phyloP scores from a whole-genome alignment of 176 grass and related monocot species.

The Hordeum vulgare region DNA sequence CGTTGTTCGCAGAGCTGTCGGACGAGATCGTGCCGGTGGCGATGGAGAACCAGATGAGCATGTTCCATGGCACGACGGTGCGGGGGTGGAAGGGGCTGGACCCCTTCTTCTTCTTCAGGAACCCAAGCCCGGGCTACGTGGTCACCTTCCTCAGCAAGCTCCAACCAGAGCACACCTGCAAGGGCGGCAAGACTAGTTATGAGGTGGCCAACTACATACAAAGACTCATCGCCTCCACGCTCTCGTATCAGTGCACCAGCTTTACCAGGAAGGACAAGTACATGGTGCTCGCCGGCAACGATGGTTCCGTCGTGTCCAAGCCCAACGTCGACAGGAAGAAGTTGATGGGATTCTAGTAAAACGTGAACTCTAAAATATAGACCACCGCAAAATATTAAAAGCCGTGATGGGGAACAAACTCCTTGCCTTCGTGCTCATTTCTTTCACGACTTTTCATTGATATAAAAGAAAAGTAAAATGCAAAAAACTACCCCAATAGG shows the following conservation, averaged over 20 bases:
- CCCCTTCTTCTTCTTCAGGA: constrained; percentile 5
- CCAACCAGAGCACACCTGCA: background rate
- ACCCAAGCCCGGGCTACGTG: background rate
- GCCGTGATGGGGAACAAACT: no score
- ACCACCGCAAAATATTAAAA: no score
- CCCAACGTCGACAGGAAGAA: background rate
- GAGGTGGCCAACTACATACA: constrained; percentile 82
- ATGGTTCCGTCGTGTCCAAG: constrained; percentile 3
- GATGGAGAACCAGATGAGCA: background rate
- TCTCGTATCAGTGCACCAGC: constrained; percentile 75
- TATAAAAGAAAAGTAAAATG: no score
- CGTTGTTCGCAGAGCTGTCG: constrained; percentile 28
- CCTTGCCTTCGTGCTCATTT: no score
- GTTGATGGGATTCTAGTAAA: background rate
- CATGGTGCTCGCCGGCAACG: constrained; percentile 56
- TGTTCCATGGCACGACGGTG: constrained; percentile 11
- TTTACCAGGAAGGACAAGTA: constrained; percentile 90
- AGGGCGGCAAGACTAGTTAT: constrained; percentile 30
- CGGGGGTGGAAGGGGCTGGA: constrained; percentile 8
- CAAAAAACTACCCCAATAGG: no score
- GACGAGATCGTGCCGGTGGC: constrained; percentile 33
- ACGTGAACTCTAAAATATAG: no score
- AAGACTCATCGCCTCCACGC: constrained; percentile 61
- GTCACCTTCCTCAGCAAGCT: background rate
- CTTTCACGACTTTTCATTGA: no score